A percentile compares a stretch with the other conserved stretches of the same genome.
Conservation (phyloP, 1,284 basidiomycete species). For the Anthracocystis walkeri region DNA sequence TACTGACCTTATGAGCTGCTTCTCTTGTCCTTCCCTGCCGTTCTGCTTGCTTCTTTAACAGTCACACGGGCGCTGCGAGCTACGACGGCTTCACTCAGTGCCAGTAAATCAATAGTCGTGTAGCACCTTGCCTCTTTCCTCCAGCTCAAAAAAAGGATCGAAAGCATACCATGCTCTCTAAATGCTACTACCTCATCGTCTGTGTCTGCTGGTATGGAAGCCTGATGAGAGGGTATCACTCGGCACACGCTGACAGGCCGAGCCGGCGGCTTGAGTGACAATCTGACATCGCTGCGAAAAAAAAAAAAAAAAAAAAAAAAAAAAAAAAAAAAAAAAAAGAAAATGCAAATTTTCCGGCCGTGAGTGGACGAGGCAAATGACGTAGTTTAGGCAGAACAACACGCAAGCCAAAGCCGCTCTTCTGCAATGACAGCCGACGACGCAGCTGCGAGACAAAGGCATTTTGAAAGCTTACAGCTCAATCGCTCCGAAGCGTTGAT, state of each 20-base stretch:
- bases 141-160: too few relatives aligned
- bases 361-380: conserved; percentile 1
- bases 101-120: conserved; percentile 1
- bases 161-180: background rate
- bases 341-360: background rate
- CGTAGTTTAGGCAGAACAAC: conserved; percentile 2
- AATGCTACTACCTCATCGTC: background rate
- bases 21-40: too few relatives aligned
- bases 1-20: background rate
- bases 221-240: too few relatives aligned
- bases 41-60: too few relatives aligned
- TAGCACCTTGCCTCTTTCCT: background rate
- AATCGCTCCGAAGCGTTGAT: too few relatives aligned
- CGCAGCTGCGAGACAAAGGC: background rate
- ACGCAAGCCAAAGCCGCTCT: background rate
- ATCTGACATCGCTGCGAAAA: background rate
- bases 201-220: background rate
- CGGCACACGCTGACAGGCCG: background rate
- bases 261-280: conserved; percentile 1
- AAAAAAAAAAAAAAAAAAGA: too few relatives aligned
- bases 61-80: conserved; percentile 26
- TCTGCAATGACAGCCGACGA: background rate
- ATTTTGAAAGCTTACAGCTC: too few relatives aligned
- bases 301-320: too few relatives aligned
- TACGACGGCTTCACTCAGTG: conserved; percentile 31